Evolutionary conservation across 1,284 basidiomycete species (phyloP), one percentile per base, ranked within the genome.

Genomic region (Volvariella volvacea): DNA sequence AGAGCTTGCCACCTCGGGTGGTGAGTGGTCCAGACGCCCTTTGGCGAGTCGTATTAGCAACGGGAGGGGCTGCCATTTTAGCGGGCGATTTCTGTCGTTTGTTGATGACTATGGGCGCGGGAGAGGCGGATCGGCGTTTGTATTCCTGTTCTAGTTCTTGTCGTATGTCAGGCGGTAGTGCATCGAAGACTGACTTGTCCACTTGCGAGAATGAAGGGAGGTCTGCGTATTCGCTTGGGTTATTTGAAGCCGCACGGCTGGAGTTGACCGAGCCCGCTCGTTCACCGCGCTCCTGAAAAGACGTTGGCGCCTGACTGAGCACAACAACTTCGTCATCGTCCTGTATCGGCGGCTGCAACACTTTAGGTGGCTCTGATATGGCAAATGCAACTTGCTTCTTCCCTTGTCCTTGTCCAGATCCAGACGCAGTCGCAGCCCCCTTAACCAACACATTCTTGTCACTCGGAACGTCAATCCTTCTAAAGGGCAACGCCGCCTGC

Each of bases 181-280:
- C 83, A 16, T 78, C 68, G 46, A 89, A 80, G 0, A 91, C 81
- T 1, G 73, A 71, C 55, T 65, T 74, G 58, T 92, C 89, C 3
- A 92, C 68, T 56, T 88, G 86, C 0, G 85, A 87, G 54, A 86
- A 76, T 1, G 80, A 76, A 1, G 85, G 85, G 14, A 87, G 62
- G 30, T 74, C 74, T 1, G 66, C 33, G 2, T 48, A 44, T n/a
- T 40, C 41, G 28, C 41, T 49, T 17, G 46, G 33, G 47, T 52
- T 51, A 28, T 46, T 38, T 6, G n/a, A 4, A 20, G 34, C 7
- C 8, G 8, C 19, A 15, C 8, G 15, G 34, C n/a, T 7, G 34
- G n/a, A 6, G 34, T 15, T 6, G 34, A 36, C 34, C 4, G 6
- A 28, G 25, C 25, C 25, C 25, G n/a, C 25, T 28, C 25, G 25